Percentiles rank a stretch among this genome's conserved stretches.
Evolutionary conservation across 2,329 filamentous ascomycete genomes (phyloP).

Genomic region (Neofusicoccum laricinum): DNA sequence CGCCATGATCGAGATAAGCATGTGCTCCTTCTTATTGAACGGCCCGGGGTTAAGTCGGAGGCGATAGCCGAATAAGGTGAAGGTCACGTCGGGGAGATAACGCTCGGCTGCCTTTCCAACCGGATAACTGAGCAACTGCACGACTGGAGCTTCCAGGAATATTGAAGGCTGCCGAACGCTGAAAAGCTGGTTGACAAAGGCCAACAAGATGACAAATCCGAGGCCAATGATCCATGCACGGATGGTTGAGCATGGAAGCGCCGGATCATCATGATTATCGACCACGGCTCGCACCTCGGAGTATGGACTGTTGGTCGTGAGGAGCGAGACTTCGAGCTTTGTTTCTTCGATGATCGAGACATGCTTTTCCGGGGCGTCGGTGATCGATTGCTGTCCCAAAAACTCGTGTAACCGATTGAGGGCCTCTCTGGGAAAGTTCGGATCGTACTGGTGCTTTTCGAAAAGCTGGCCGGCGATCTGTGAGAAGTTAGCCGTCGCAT

Average conservation of each 20-base stretch:
- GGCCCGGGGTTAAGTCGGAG: conserved; percentile 17
- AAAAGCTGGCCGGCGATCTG: conserved; percentile 30
- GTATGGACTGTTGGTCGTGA: conserved; percentile 37
- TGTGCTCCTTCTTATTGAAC: conserved; percentile 22
- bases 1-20: conserved; percentile 65
- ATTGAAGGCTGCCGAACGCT: conserved; percentile 61
- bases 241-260: conserved; percentile 33
- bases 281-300: conserved; percentile 19
- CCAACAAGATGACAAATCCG: conserved; percentile 43
- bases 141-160: conserved; percentile 58
- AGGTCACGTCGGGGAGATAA: conserved; percentile 12
- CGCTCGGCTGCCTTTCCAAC: conserved; percentile 27
- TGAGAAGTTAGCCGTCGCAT: background rate
- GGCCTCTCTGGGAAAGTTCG: conserved; percentile 46
- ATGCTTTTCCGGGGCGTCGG: conserved; percentile 47
- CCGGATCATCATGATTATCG: conserved; percentile 19
- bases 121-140: conserved; percentile 64
- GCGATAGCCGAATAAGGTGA: conserved; percentile 15
- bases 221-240: conserved; percentile 47
- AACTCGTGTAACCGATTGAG: conserved; percentile 42
- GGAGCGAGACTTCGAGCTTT: conserved; percentile 54
- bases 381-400: conserved; percentile 44
- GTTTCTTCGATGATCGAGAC: conserved; percentile 51
- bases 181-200: conserved; percentile 58
- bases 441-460: conserved; percentile 45